Conservation (phyloP, 331 rosid genomes). For the Quercus phellos region DNA sequence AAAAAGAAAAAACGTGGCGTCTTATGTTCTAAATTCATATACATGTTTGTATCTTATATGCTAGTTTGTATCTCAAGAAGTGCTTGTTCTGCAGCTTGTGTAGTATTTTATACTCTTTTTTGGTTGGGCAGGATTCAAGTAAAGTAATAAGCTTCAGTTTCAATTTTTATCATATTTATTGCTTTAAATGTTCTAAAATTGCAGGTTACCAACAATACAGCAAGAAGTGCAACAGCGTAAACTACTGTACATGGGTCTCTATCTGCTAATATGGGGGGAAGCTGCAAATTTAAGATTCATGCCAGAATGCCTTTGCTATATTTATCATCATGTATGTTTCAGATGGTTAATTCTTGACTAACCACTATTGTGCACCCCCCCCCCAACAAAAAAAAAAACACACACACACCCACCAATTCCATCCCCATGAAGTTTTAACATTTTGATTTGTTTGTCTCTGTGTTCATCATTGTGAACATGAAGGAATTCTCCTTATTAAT, state of each 20-base stretch:
- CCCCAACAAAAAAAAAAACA: no score
- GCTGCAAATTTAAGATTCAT: constrained; percentile 97
- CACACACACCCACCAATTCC: no score
- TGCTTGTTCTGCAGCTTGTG: background rate
- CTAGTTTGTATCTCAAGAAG: background rate
- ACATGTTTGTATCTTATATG: background rate
- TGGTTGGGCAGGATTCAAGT: background rate
- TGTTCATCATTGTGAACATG: background rate
- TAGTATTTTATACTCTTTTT: background rate
- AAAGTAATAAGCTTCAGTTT: background rate
- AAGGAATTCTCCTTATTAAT: no score
- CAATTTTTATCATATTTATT: background rate
- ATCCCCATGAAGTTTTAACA: no score
- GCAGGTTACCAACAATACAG: constrained; percentile 96
- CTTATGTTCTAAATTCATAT: background rate
- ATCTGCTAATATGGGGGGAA: constrained; percentile 99
- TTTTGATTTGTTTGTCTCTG: no score
- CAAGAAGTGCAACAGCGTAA: constrained; percentile 99
- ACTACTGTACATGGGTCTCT: constrained; percentile 91
- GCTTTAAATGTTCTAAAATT: constrained; percentile 13
- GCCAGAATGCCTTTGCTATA: constrained; percentile 99
- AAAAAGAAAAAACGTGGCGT: no score
- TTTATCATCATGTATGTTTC: constrained; percentile 82
- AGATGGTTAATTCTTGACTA: background rate
- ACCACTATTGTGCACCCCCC: background rate